Percentiles rank a stretch among this genome's conserved stretches.
These are phyloP conservation scores for Termitomyces sp. DNA, from an alignment of 768 basidiomycete species.

Conservation along the genomic window DNA sequence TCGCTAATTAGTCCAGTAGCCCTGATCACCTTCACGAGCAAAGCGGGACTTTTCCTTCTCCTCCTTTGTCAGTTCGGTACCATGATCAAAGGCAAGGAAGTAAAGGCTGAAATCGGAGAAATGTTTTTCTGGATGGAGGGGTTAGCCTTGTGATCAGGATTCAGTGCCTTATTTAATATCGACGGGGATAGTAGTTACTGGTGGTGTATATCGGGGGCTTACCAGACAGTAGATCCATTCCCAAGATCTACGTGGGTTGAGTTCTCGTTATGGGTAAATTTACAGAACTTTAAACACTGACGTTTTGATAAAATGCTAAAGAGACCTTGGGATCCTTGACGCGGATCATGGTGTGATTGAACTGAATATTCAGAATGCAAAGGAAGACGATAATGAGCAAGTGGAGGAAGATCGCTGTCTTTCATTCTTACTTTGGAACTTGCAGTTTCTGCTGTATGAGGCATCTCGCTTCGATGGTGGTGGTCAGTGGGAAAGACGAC, in stretches of 20 bases:
- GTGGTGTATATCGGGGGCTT: slow-evolving; percentile 5
- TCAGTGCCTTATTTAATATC: slow-evolving; percentile 5
- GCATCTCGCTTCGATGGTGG: slow-evolving; percentile 35
- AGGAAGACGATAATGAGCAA: background rate
- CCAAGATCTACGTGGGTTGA: slow-evolving; percentile 38
- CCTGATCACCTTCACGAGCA: slow-evolving; percentile 59
- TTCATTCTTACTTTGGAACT: slow-evolving; percentile 33
- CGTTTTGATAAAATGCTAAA: slow-evolving; percentile 75
- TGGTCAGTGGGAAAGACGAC: slow-evolving; percentile 3
- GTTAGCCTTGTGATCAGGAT: background rate
- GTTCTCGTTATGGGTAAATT: background rate
- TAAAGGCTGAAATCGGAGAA: slow-evolving; percentile 70
- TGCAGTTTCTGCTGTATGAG: slow-evolving; percentile 58
- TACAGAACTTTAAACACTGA: slow-evolving; percentile 19
- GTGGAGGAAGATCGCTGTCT: background rate
- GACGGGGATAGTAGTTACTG: background rate
- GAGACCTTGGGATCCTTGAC: slow-evolving; percentile 84
- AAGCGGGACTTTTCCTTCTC: slow-evolving; percentile 47
- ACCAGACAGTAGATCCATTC: slow-evolving; percentile 74
- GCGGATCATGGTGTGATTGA: slow-evolving; percentile 87
- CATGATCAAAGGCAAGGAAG: slow-evolving; percentile 79
- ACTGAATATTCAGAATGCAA: slow-evolving; percentile 34
- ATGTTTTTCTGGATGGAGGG: slow-evolving; percentile 36
- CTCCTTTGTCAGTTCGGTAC: slow-evolving; percentile 43
- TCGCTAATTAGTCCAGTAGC: background rate